Percentiles rank a stretch among this genome's conserved stretches.
Evolutionary conservation across 371 early-diverging fungal genomes (phyloP).

Genomic region (Massospora cicadina): DNA sequence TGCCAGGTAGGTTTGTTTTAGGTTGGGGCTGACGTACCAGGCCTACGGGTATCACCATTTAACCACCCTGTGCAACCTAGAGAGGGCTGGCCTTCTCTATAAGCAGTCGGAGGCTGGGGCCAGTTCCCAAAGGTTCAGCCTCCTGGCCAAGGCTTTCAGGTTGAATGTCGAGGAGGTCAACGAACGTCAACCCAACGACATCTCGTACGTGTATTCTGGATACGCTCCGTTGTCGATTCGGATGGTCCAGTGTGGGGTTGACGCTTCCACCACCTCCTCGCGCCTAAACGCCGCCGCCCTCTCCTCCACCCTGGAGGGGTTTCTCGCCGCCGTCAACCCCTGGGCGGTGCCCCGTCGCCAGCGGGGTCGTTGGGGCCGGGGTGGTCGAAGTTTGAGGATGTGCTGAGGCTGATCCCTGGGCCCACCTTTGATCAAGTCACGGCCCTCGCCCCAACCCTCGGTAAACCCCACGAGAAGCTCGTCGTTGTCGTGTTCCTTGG

Average conservation of each 20-base stretch:
- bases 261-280: neutral
- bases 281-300: neutral
- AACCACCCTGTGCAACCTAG: conserved; percentile 57
- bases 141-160: conserved; percentile 31
- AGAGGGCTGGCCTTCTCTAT: conserved; percentile 40
- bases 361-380: conserved; percentile 23
- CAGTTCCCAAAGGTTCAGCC: conserved; percentile 32
- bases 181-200: conserved; percentile 68
- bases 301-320: neutral
- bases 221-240: conserved; percentile 82
- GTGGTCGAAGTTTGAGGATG: conserved; percentile 79
- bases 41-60: conserved; percentile 84
- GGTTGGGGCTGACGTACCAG: conserved; percentile 17
- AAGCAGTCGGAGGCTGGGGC: conserved; percentile 25
- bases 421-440: conserved; percentile 39
- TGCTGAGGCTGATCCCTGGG: conserved; percentile 54
- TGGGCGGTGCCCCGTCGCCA: conserved; percentile 7
- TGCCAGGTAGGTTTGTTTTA: conserved; percentile 32
- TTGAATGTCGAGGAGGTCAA: conserved; percentile 75
- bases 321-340: neutral
- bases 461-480: conserved; percentile 16
- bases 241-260: conserved; percentile 59
- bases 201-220: conserved; percentile 84
- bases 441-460: neutral
- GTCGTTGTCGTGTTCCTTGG: conserved; percentile 86